phyloP scores from a whole-genome alignment of 2,329 filamentous ascomycete genomes.

The Pseudogymnoascus sp. region DNA sequence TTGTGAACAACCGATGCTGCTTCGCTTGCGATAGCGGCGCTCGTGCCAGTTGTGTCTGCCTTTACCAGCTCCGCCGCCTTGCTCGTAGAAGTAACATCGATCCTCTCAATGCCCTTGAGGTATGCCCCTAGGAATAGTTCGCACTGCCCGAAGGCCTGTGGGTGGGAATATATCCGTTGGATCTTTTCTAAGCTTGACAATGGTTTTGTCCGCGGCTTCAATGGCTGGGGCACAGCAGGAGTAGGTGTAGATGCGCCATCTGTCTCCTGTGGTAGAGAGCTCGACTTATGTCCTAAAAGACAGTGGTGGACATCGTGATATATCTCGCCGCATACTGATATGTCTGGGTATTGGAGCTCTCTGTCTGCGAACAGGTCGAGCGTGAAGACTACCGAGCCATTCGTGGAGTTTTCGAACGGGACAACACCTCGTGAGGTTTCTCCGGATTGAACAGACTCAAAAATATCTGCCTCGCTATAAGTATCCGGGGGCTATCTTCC shows the following conservation, averaged over 20 bases:
- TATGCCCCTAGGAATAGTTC: constrained; percentile 62
- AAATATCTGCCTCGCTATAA: constrained; percentile 53
- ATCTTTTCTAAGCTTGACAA: constrained; percentile 51
- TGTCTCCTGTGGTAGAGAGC: constrained; percentile 6
- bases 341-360: constrained; percentile 52
- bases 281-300: constrained; percentile 51
- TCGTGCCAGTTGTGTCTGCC: constrained; percentile 48
- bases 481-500: constrained; percentile 10
- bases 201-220: constrained; percentile 41
- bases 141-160: constrained; percentile 93
- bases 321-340: constrained; percentile 73
- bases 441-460: constrained; percentile 65
- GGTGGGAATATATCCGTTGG: constrained; percentile 79
- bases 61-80: constrained; percentile 72
- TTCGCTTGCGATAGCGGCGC: constrained; percentile 70
- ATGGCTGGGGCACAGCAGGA: constrained; percentile 39
- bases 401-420: constrained; percentile 93
- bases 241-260: constrained; percentile 39
- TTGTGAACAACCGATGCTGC: constrained; percentile 63
- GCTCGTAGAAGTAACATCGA: constrained; percentile 80
- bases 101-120: constrained; percentile 66
- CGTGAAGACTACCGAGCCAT: constrained; percentile 84
- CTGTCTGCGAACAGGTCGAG: constrained; percentile 82
- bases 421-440: constrained; percentile 67
- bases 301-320: constrained; percentile 88